Base-by-base conservation (phyloP, 495 filamentous ascomycete species). In the Hypoxylon trugodes region DNA sequence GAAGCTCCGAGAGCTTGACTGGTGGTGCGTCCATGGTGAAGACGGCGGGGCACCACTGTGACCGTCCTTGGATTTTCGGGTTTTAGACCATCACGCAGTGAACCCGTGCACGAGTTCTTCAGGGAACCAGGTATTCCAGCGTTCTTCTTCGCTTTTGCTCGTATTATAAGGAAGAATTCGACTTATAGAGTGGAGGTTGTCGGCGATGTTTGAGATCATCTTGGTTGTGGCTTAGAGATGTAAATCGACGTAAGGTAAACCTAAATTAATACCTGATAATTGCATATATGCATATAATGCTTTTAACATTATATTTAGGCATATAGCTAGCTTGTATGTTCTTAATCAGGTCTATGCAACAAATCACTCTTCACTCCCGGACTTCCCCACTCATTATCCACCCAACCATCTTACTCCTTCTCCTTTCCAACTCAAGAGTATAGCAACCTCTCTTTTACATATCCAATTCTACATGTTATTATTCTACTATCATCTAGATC, bases 1-100 rank as follows among this genome's bases (percentile, higher is more conserved):
- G 80, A 51, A 92, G 84, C 78, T 90, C 89, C 68, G 87, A 82
- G 72, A 92, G 86, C 80, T 89, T 89, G 74, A 88, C 79, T 18
- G 81, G 79, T 35, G 82, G 81, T 50, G 80, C 77, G 60, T 85
- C 83, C 77, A 84, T 85, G 41, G 59, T 73, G 65, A 73, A 66
- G 52, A 43, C 47, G 36, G 55, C 55, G 48, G 55, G 63, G 61
- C 59, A 61, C 66, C 55, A 32, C 46, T 69, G 55, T 62, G 65
- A 66, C 69, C 66, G 51, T 69, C 59, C 28, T 42, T 18, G 13
- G 26, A 46, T 25, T 51, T 38, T 56, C 13, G 48, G 50, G 40
- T 6, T 43, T 63, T 41, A 74, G 55, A 71, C 63, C 72, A 74
- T 74, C 65, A 62, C 68, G 70, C 13, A 68, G 26, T 25, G 3